phyloP scores from a whole-genome alignment of 495 filamentous ascomycete genomes.

The Opeltia flavorubescens region DNA sequence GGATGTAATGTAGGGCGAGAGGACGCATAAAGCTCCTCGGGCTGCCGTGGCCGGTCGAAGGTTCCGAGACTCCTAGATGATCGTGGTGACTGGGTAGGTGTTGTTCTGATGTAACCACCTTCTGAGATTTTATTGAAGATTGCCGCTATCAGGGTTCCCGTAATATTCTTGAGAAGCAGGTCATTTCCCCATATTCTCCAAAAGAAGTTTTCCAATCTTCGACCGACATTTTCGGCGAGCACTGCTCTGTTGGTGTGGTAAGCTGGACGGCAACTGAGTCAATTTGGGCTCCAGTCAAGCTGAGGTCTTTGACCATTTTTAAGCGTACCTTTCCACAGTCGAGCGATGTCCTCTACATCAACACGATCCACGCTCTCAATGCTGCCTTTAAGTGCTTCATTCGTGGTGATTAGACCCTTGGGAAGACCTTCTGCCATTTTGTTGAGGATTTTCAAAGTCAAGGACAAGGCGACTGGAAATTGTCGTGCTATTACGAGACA shows the following conservation, averaged over 20 bases:
- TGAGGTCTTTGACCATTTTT: not conserved
- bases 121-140: conserved; percentile 32
- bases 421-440: conserved; percentile 37
- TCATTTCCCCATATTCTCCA: conserved; percentile 37
- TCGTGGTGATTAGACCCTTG: conserved; percentile 34
- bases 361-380: conserved; percentile 20
- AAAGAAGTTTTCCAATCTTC: conserved; percentile 37
- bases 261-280: conserved; percentile 16
- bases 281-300: not conserved
- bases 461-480: not conserved
- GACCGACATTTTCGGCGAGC: conserved; percentile 26
- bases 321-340: conserved; percentile 35
- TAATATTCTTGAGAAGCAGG: conserved; percentile 17
- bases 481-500: not conserved
- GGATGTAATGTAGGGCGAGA: too few species aligned
- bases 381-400: conserved; percentile 17
- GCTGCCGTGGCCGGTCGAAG: not conserved
- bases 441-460: not conserved
- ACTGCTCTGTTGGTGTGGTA: conserved; percentile 27
- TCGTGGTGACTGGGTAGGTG: conserved; percentile 16
- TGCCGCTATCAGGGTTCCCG: conserved; percentile 22
- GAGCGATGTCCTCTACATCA: conserved; percentile 24
- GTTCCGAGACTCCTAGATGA: conserved; percentile 5
- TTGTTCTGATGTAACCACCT: conserved; percentile 15
- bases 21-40: not conserved